Percentiles rank a stretch among this genome's conserved stretches.
These are phyloP conservation scores for Solanum habrochaites DNA, from an alignment of 257 asterid genomes.

Conservation along the genomic window DNA sequence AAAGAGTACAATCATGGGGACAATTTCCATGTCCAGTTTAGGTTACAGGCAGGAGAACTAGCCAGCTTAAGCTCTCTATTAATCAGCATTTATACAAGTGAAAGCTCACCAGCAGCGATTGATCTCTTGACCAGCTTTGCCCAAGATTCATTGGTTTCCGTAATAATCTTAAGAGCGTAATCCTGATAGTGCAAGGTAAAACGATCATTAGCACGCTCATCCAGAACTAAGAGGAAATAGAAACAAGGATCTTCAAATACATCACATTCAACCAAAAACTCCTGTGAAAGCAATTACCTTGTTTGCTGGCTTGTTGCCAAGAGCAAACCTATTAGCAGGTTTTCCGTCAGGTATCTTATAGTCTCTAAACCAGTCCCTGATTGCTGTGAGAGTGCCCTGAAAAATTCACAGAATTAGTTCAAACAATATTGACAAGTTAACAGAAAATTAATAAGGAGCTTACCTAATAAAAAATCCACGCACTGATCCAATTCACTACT, in stretches of 20 bases:
- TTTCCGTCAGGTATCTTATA: constrained; percentile 99
- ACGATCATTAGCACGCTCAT: neutral
- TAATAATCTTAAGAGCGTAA: constrained; percentile 77
- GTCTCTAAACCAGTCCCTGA: constrained; percentile 98
- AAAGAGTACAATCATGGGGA: neutral
- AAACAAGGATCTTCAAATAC: neutral
- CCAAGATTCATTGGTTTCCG: constrained; percentile 87
- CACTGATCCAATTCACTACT: neutral
- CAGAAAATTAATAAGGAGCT: neutral
- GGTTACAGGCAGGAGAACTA: neutral
- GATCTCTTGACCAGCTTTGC: constrained; percentile 90
- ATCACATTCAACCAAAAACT: neutral
- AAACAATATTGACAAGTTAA: neutral
- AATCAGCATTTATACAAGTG: constrained; percentile 44
- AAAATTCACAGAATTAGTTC: neutral
- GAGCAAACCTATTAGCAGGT: constrained; percentile 92
- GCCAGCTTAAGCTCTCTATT: neutral
- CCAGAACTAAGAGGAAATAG: neutral
- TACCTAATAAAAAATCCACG: neutral
- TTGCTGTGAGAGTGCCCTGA: constrained; percentile 94
- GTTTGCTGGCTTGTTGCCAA: constrained; percentile 86
- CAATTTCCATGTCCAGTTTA: neutral
- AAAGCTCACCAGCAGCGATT: constrained; percentile 76
- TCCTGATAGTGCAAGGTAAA: constrained; percentile 33
- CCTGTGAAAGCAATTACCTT: constrained; percentile 36